Conservation (phyloP, 169 alveolate genomes). For the Theileria luwenshuni region DNA sequence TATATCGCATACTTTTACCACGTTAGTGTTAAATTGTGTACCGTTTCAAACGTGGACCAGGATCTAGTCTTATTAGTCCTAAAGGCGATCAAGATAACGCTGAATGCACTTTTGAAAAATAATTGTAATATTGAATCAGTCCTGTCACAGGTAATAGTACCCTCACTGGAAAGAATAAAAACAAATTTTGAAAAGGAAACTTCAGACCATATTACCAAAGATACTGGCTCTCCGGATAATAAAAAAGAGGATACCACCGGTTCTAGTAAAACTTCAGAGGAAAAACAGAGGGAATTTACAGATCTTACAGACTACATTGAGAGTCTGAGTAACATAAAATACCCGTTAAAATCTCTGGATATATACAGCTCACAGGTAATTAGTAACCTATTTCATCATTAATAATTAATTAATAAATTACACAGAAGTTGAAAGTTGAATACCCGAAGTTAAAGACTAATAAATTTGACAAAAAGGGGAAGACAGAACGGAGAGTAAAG, state of each 20-base stretch:
- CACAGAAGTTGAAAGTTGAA: conserved; percentile 48
- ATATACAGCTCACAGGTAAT: conserved; percentile 45
- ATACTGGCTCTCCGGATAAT: background rate
- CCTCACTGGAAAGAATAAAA: conserved; percentile 34
- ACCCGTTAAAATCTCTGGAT: conserved; percentile 42
- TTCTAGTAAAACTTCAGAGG: background rate
- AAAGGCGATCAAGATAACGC: conserved; percentile 35
- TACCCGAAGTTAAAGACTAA: conserved; percentile 27
- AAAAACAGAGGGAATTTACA: conserved; percentile 19
- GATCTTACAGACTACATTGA: conserved; percentile 24
- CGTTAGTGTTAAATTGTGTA: conserved; percentile 22
- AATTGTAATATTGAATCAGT: conserved; percentile 50
- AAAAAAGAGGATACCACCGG: background rate
- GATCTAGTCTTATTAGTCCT: conserved; percentile 31
- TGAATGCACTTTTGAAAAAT: conserved; percentile 25
- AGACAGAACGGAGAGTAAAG: background rate
- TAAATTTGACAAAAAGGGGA: background rate
- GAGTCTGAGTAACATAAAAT: conserved; percentile 10
- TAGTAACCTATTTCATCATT: background rate
- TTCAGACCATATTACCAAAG: background rate
- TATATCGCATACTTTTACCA: conserved; percentile 64
- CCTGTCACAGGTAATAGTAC: conserved; percentile 40
- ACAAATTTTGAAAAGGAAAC: background rate
- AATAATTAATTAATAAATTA: too few relatives aligned
- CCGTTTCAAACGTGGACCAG: background rate